Conservation (phyloP, 2,329 filamentous ascomycete genomes). For the Erysiphe pulchra region DNA sequence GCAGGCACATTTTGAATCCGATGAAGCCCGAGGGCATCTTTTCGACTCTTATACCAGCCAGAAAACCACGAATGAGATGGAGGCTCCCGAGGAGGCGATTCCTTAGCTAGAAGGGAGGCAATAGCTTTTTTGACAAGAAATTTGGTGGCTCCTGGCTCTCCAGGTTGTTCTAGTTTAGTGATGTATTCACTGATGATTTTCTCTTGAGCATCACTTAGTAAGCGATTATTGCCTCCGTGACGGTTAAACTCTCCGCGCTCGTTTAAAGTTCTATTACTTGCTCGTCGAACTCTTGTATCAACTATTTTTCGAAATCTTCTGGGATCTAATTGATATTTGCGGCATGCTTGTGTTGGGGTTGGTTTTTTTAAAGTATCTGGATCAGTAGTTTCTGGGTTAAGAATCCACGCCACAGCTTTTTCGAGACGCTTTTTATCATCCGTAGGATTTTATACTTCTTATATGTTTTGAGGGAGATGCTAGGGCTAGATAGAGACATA, state of each 20-base stretch:
- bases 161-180: background rate
- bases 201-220: background rate
- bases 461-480: too few species aligned
- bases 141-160: background rate
- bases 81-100: background rate
- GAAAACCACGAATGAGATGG: background rate
- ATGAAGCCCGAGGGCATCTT: background rate
- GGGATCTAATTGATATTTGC: background rate
- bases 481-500: too few species aligned
- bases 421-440: too few species aligned
- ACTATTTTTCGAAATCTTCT: background rate
- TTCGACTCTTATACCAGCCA: background rate
- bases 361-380: background rate
- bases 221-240: background rate
- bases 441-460: too few species aligned
- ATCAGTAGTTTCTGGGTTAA: background rate
- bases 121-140: background rate
- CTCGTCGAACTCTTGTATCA: background rate
- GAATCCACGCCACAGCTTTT: background rate
- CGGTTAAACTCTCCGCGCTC: background rate
- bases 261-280: background rate
- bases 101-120: background rate
- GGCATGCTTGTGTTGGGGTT: background rate
- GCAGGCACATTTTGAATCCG: background rate
- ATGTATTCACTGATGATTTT: background rate